Conservation (phyloP, 306 rosid genomes). For the Senna siamea region DNA sequence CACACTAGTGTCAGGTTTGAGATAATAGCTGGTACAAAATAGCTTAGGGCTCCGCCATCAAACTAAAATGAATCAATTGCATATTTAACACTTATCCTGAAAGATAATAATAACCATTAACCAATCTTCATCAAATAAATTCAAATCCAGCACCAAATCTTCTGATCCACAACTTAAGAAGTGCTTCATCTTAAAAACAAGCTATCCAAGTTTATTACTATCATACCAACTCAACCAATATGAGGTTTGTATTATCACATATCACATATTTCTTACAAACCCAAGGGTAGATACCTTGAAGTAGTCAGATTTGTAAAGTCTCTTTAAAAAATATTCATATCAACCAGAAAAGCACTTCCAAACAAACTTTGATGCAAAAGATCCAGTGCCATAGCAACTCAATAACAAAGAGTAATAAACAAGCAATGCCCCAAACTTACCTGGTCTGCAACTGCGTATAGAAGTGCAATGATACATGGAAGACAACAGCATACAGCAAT, state of each 20-base stretch:
- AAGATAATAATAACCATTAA: not conserved
- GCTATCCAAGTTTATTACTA: not conserved
- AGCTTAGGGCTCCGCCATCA: not conserved
- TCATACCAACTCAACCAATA: not conserved
- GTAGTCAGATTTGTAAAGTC: slow-evolving; percentile 1
- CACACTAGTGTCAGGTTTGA: not conserved
- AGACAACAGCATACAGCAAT: slow-evolving; percentile 98
- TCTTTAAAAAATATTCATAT: not conserved
- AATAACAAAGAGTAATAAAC: slow-evolving; percentile 11
- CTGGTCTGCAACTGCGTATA: slow-evolving; percentile 97
- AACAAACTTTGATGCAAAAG: slow-evolving; percentile 21
- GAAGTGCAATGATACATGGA: slow-evolving; percentile 89
- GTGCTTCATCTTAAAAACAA: not conserved
- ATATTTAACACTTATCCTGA: slow-evolving; percentile 9
- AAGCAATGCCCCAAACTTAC: slow-evolving; percentile 47
- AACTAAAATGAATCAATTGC: slow-evolving; percentile 21
- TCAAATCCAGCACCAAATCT: not conserved
- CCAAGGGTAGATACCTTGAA: slow-evolving; percentile 9
- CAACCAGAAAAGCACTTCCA: slow-evolving; percentile 21
- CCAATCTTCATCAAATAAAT: not conserved
- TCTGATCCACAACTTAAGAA: not conserved
- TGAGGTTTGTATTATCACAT: not conserved
- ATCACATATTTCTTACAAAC: not conserved
- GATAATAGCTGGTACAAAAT: not conserved
- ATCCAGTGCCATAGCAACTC: slow-evolving; percentile 2